Evolutionary conservation across 306 rosid species (phyloP), one percentile per base, ranked within the genome.

Genomic region (Parietaria judaica): DNA sequence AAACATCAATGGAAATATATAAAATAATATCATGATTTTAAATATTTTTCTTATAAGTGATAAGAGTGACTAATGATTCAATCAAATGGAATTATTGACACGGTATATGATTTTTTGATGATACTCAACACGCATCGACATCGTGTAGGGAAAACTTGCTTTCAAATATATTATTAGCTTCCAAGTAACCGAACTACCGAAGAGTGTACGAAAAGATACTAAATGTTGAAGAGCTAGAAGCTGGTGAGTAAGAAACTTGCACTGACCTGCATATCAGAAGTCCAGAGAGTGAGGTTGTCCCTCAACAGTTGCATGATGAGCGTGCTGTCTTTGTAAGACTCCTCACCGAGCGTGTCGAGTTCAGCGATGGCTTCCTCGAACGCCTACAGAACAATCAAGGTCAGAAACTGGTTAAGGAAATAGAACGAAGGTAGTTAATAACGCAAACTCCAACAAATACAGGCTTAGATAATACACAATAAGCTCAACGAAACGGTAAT

Each of bases 251-350:
- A 57, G 5, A 23, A 6, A 70, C 58, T 56, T 23, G 14, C 50
- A 55, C 76, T 36, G 53, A 71, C 80, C 80, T 76, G 80, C 76
- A 71, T 57, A 52, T 76, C 80, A 51, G 80, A 76, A 66, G 76
- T 76, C 80, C 80, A 76, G 8, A 76, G 80, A 66, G 80, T 76
- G 66, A 76, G 80, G 69, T 76, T 76, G 58, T 74, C 79, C 71
- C 79, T 74, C 59, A 76, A 49, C 36, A 76, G 72, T 48, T 76
- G 80, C 80, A 76, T 76, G 52, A 76, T 76, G 31, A 74, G 61
- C 38, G 79, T 74, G 75, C 79, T 74, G 74, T 74, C 79, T 73
- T 76, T 76, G 73, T 76, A 76, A 3, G 80, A 76, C 47, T 76
- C 80, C 60, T 71, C 80, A 41, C 80, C 80, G 45, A 76, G 70